A percentile compares a stretch with the other conserved stretches of the same genome.
These are phyloP conservation scores for Setaria italica DNA, from an alignment of 202 grass and related monocot genomes.

Conservation along the genomic window DNA sequence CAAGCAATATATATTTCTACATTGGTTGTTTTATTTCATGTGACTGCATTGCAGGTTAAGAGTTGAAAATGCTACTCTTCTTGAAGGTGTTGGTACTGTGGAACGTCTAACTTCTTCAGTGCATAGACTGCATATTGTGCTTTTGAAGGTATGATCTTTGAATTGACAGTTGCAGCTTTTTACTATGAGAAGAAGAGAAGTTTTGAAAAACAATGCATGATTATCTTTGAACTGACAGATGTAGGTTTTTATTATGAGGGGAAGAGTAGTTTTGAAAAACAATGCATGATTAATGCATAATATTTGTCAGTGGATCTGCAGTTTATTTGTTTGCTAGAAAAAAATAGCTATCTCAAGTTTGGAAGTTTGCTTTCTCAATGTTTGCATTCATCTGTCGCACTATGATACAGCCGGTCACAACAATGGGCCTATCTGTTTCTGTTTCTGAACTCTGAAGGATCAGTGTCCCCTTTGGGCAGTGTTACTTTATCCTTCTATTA, in stretches of 20 bases:
- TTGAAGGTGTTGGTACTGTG: constrained; percentile 79
- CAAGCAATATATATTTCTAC: constrained; percentile 34
- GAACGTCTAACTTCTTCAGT: constrained; percentile 80
- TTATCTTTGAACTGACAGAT: background rate
- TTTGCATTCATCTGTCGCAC: background rate
- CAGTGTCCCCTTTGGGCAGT: background rate
- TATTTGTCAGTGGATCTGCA: background rate
- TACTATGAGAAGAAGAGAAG: background rate
- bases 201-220: constrained; percentile 2
- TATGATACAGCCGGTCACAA: background rate
- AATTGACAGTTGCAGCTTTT: background rate
- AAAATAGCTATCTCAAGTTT: background rate
- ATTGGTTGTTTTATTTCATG: constrained; percentile 43
- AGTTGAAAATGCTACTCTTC: constrained; percentile 82
- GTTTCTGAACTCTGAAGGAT: background rate
- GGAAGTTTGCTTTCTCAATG: background rate
- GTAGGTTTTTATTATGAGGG: background rate
- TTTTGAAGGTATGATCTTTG: constrained; percentile 63
- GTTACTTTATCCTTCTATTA: background rate
- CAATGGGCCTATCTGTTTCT: background rate
- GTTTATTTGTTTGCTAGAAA: constrained; percentile 2
- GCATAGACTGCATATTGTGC: constrained; percentile 77
- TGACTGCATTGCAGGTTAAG: constrained; percentile 67
- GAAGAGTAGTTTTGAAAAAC: background rate
- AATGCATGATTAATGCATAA: constrained; percentile 14